Base-by-base conservation (phyloP, 257 asterid species). In the Solanum gracilifrons region DNA sequence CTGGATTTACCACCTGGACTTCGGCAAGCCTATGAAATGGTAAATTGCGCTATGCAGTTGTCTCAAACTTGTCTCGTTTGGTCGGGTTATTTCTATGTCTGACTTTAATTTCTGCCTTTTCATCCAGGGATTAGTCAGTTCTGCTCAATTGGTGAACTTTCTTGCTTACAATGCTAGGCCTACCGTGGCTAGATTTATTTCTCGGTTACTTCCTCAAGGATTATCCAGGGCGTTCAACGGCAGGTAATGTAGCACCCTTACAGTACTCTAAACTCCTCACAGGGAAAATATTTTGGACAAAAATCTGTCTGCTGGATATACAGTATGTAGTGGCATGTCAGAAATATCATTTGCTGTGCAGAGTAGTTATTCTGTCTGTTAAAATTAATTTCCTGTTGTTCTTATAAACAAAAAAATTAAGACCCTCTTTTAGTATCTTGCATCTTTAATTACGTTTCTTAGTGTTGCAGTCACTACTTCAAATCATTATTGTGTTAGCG, bases 11-110 rank as follows among this genome's bases (percentile, higher is more conserved):
- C 99, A 58, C 96, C 98, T 86, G 99, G 99, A 87, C 90, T 97
- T 25, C 95, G 99, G 77, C 99, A 97, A 92, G 99, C 99, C 86
- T 97, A 93, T 89, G 99, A 97, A 92, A 94, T 97, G 99, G 99
- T 97, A 93, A 90, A 27, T 83, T 36, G 77, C 85, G 33, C 69
- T 87, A 72, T 48, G n/a, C 55, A 23, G 36, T 66, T 33, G 51
- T 73, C 37, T 68, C 72, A 55, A 55, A 55, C 64, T 55, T 55
- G 15, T 80, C 84, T 55, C 11, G 25, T 55, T 72, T 58, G 85
- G 79, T 87, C 82, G 68, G 80, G 80, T 86, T 75, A 64, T 66
- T 37, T 58, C 25, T 60, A 0, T 73, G 62, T 58, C 68, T 89
- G 58, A 84, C 87, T 84, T 84, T 88, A 92, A 87, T 90, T 85